Evolutionary conservation across 2,329 filamentous ascomycete genomes (phyloP).

Genomic region (Neoascochyta sp.): DNA sequence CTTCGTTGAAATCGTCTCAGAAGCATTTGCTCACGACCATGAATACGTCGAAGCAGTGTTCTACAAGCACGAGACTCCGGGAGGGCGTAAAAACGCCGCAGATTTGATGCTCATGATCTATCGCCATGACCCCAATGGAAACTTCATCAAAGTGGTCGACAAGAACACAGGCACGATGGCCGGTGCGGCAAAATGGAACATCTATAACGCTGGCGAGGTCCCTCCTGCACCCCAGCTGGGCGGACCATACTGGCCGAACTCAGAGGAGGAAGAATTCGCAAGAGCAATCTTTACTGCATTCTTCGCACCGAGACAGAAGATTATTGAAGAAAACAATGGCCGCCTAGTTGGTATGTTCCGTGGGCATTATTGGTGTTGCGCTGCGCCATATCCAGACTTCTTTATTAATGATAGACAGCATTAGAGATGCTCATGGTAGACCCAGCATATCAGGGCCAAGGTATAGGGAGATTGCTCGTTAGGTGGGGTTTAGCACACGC

Average conservation of each 20-base stretch:
- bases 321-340: constrained; percentile 5
- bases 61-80: constrained; percentile 4
- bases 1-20: constrained; percentile 10
- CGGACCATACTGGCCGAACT: constrained; percentile 8
- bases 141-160: constrained; percentile 9
- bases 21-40: constrained; percentile 11
- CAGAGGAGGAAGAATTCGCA: constrained; percentile 10
- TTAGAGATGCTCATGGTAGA: constrained; percentile 10
- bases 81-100: constrained; percentile 2
- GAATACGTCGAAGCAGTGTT: constrained; percentile 10
- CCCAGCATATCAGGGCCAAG: constrained; percentile 4
- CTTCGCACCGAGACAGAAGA: constrained; percentile 7
- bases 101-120: constrained; percentile 7
- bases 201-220: constrained; percentile 5
- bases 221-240: constrained; percentile 5
- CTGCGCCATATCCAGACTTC: background rate
- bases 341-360: constrained; percentile 5
- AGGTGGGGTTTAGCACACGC: constrained; percentile 6
- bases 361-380: background rate
- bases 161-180: constrained; percentile 2
- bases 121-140: constrained; percentile 2
- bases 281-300: constrained; percentile 4
- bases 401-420: no score
- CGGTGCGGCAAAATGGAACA: constrained; percentile 10
- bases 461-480: constrained; percentile 5